phyloP scores from a whole-genome alignment of 768 basidiomycete species.

The Cubamyces sp. region DNA sequence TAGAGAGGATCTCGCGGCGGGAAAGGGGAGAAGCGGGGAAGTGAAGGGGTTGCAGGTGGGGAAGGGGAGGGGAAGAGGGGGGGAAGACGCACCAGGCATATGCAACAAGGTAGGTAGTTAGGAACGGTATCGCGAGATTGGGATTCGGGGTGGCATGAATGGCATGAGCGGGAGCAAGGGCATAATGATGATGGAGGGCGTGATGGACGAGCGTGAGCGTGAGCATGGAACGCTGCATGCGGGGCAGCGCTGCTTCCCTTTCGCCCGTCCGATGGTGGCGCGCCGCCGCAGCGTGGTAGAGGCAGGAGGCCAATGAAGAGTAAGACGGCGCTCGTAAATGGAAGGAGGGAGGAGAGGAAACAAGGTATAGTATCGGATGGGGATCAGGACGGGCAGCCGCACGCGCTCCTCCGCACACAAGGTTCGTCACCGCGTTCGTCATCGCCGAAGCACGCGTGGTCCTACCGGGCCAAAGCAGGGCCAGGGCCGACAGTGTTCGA shows the following conservation, averaged over 20 bases:
- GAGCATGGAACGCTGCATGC: background rate
- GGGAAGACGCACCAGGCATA: constrained; percentile 10
- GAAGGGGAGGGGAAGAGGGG: background rate
- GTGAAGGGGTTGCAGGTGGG: background rate
- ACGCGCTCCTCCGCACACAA: no score
- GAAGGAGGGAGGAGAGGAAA: no score
- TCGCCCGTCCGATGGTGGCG: background rate
- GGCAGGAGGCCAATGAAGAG: no score
- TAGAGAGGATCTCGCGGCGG: background rate
- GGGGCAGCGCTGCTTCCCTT: background rate
- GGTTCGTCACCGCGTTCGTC: no score
- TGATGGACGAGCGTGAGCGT: no score
- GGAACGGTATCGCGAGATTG: background rate
- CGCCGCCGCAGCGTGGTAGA: no score
- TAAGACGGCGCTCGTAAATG: no score
- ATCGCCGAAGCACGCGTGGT: no score
- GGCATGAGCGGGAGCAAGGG: background rate
- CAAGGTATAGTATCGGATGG: background rate
- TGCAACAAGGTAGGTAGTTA: background rate
- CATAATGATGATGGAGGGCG: background rate
- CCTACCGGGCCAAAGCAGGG: no score
- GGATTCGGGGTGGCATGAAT: background rate
- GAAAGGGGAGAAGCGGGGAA: background rate
- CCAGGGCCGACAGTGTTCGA: no score
- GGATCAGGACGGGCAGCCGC: no score